These are phyloP conservation scores for Aspergillus sp. DNA, from an alignment of 2,329 filamentous ascomycete species.

Conservation along the genomic window DNA sequence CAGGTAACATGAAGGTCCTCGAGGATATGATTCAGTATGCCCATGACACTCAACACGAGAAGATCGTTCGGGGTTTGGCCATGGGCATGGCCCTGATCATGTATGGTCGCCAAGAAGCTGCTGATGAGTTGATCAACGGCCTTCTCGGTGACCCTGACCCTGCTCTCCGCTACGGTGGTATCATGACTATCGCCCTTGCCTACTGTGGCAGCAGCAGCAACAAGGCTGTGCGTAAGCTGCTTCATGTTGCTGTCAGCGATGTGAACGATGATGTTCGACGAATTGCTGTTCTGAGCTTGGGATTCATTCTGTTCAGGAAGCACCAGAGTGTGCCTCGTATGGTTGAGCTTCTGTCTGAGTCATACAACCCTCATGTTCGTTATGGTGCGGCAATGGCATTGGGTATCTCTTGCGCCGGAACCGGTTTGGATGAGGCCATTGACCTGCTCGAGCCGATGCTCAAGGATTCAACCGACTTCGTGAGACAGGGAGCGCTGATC, in stretches of 20 bases:
- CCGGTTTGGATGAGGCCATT: conserved; percentile 92
- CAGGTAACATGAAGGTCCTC: conserved; percentile 89
- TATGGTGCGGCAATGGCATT: conserved; percentile 98
- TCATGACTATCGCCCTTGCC: conserved; percentile 96
- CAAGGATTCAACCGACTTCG: conserved; percentile 98
- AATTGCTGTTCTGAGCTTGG: conserved; percentile 94
- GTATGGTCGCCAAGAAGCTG: conserved; percentile 93
- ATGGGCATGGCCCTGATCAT: conserved; percentile 98
- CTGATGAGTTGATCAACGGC: conserved; percentile 91
- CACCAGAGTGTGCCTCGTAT: conserved; percentile 95
- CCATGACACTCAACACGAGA: conserved; percentile 97
- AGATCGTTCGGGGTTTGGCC: conserved; percentile 93
- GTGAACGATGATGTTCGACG: conserved; percentile 96
- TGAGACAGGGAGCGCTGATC: conserved; percentile 93
- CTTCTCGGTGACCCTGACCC: conserved; percentile 92
- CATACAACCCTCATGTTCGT: conserved; percentile 96
- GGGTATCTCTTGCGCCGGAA: conserved; percentile 96
- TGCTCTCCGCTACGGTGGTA: conserved; percentile 91
- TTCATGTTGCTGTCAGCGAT: conserved; percentile 96
- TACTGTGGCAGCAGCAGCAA: conserved; percentile 98
- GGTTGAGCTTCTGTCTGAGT: conserved; percentile 97
- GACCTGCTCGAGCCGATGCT: conserved; percentile 98
- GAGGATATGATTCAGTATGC: conserved; percentile 98
- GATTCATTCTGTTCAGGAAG: conserved; percentile 98
- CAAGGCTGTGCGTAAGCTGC: conserved; percentile 93